Percentiles rank a stretch among this genome's conserved stretches.
These are phyloP conservation scores for Sarcomyxa edulis DNA, from an alignment of 768 basidiomycete genomes.

Conservation along the genomic window DNA sequence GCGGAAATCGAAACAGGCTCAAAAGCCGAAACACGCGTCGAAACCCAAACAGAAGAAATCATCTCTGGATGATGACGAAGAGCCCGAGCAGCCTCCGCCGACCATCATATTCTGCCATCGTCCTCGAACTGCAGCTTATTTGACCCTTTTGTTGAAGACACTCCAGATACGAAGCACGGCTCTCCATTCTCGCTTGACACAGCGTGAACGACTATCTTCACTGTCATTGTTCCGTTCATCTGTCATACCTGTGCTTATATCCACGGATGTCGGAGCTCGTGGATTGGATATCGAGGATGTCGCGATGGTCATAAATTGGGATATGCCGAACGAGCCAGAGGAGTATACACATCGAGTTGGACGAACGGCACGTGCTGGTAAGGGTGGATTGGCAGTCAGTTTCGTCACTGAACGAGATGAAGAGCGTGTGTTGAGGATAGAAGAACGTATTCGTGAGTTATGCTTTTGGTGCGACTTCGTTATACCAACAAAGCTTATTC, in stretches of 20 bases:
- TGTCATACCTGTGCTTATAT: slow-evolving; percentile 86
- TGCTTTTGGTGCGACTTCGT: slow-evolving; percentile 1
- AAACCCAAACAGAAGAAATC: slow-evolving; percentile 23
- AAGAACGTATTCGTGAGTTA: slow-evolving; percentile 77
- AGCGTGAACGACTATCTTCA: slow-evolving; percentile 81
- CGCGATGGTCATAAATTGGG: slow-evolving; percentile 96
- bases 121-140: slow-evolving; percentile 85
- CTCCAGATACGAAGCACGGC: slow-evolving; percentile 81
- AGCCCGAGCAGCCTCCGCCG: slow-evolving; percentile 76
- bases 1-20: slow-evolving; percentile 22
- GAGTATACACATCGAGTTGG: slow-evolving; percentile 97
- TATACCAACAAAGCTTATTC: background rate
- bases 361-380: slow-evolving; percentile 85
- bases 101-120: slow-evolving; percentile 93
- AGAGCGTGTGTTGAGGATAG: slow-evolving; percentile 75
- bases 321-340: slow-evolving; percentile 83
- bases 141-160: slow-evolving; percentile 73
- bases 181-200: slow-evolving; percentile 89
- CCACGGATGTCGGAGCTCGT: slow-evolving; percentile 93
- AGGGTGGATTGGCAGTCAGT: slow-evolving; percentile 86
- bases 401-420: slow-evolving; percentile 95
- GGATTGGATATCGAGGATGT: slow-evolving; percentile 97
- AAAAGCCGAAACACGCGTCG: too few relatives aligned
- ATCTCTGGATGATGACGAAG: slow-evolving; percentile 39
- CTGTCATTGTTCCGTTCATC: slow-evolving; percentile 83